A percentile compares a stretch with the other conserved stretches of the same genome.
Conservation (phyloP, 106 monocot species). For the Phalaenopsis aphrodite region DNA sequence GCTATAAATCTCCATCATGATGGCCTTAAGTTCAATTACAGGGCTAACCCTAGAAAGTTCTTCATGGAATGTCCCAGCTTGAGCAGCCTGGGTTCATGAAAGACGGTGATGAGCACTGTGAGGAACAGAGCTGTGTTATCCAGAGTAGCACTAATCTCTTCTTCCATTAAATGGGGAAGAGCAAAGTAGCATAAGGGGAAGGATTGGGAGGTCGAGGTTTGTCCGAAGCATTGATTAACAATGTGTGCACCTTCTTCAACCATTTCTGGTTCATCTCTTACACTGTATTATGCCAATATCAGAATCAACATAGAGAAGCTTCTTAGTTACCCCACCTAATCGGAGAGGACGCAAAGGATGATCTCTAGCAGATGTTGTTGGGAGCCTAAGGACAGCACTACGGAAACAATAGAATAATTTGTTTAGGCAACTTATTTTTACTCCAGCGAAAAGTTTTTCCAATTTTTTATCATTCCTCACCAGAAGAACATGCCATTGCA, state of each 20-base stretch:
- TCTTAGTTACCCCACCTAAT: conserved; percentile 63
- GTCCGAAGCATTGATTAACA: conserved; percentile 48
- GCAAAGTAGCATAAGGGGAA: conserved; percentile 10
- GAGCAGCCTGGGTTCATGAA: conserved; percentile 32
- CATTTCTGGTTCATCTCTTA: conserved; percentile 67
- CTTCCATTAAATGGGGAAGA: conserved; percentile 20
- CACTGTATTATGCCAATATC: conserved; percentile 81
- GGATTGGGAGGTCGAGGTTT: conserved; percentile 11
- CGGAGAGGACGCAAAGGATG: conserved; percentile 88
- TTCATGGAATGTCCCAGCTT: conserved; percentile 75
- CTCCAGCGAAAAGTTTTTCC: too few relatives aligned
- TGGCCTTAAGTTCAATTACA: conserved; percentile 38
- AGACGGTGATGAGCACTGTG: conserved; percentile 24
- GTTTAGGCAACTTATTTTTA: too few relatives aligned
- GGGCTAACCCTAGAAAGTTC: conserved; percentile 46
- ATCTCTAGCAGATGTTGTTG: conserved; percentile 88
- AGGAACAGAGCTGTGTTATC: conserved; percentile 15
- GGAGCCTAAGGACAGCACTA: conserved; percentile 40
- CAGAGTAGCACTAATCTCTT: conserved; percentile 6
- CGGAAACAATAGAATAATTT: too few relatives aligned
- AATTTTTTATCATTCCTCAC: too few relatives aligned
- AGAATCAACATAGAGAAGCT: conserved; percentile 88
- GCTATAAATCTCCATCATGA: conserved; percentile 18
- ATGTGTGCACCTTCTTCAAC: conserved; percentile 59
- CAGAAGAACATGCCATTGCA: too few relatives aligned